Evolutionary conservation across 1,284 basidiomycete genomes (phyloP).

Genomic region (Cystobasidium pallidum): DNA sequence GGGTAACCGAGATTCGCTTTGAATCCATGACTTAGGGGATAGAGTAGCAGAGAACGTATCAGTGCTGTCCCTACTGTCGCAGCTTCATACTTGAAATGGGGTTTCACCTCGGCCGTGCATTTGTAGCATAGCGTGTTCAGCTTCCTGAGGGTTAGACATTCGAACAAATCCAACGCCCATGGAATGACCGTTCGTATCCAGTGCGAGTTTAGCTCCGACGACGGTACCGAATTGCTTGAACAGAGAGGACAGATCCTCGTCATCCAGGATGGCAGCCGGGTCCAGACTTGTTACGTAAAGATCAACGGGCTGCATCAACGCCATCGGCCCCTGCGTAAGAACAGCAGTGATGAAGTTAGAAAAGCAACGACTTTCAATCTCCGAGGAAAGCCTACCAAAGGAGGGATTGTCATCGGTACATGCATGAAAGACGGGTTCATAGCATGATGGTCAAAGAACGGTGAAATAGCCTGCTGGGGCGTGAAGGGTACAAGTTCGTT

Average conservation of each 20-base stretch:
- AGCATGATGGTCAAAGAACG: not conserved
- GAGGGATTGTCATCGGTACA: not conserved
- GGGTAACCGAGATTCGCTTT: conserved; percentile 37
- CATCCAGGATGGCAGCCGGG: conserved; percentile 38
- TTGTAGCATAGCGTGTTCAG: conserved; percentile 33
- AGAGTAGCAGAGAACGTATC: not conserved
- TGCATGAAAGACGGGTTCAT: conserved; percentile 8
- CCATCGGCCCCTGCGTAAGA: conserved; percentile 9
- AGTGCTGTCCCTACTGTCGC: not conserved
- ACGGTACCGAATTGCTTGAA: conserved; percentile 38
- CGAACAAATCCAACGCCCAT: conserved; percentile 36
- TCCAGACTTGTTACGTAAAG: conserved; percentile 42
- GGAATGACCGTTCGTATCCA: conserved; percentile 26
- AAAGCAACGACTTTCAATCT: not conserved
- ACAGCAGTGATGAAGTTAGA: not conserved
- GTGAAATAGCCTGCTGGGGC: conserved; percentile 1
- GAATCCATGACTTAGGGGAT: conserved; percentile 31
- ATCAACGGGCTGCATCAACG: conserved; percentile 12
- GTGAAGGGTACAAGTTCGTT: conserved; percentile 21
- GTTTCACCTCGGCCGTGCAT: conserved; percentile 34
- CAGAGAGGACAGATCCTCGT: conserved; percentile 35
- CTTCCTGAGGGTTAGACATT: conserved; percentile 27
- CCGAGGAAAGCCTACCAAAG: not conserved
- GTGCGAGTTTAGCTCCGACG: conserved; percentile 29
- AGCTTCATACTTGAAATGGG: not conserved